A percentile compares a stretch with the other conserved stretches of the same genome.
Conservation (phyloP, 768 basidiomycete genomes). For the Nevesoporus exiguus region DNA sequence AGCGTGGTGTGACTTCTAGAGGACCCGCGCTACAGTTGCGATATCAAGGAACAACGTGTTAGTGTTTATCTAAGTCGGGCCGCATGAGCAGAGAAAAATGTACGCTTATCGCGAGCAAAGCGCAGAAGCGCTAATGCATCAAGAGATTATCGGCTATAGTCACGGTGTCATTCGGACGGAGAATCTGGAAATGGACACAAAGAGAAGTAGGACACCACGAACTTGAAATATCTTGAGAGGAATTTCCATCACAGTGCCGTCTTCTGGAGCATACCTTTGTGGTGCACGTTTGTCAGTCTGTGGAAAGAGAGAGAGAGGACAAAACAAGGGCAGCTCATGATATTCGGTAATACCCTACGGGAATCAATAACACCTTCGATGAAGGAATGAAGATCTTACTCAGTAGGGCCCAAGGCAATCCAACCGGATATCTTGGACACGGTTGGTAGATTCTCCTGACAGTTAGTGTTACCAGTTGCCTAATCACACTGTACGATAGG, state of each 20-base stretch:
- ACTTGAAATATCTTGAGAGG: not conserved
- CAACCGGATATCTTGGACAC: not conserved
- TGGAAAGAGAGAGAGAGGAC: not conserved
- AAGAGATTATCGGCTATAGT: not conserved
- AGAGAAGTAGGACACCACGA: not conserved
- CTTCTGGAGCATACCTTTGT: not conserved
- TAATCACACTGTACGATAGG: not conserved
- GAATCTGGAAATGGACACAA: slow-evolving; percentile 12
- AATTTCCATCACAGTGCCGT: slow-evolving; percentile 2
- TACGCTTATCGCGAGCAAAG: not conserved
- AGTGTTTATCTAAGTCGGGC: not conserved
- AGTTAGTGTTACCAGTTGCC: not conserved
- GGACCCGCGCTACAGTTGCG: not conserved
- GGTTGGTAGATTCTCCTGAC: slow-evolving; percentile 1
- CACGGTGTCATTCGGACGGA: slow-evolving; percentile 1
- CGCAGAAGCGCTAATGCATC: not conserved
- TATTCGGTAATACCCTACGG: not conserved
- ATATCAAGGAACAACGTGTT: not conserved
- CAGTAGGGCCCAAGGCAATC: too few relatives aligned
- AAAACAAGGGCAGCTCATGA: not conserved
- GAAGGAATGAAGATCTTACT: not conserved
- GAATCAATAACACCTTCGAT: not conserved
- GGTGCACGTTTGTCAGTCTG: not conserved
- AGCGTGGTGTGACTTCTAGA: not conserved
- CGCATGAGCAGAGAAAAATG: not conserved